These are phyloP conservation scores for Sequoiadendron giganteum DNA, from an alignment of 75 land plant species.

Conservation along the genomic window DNA sequence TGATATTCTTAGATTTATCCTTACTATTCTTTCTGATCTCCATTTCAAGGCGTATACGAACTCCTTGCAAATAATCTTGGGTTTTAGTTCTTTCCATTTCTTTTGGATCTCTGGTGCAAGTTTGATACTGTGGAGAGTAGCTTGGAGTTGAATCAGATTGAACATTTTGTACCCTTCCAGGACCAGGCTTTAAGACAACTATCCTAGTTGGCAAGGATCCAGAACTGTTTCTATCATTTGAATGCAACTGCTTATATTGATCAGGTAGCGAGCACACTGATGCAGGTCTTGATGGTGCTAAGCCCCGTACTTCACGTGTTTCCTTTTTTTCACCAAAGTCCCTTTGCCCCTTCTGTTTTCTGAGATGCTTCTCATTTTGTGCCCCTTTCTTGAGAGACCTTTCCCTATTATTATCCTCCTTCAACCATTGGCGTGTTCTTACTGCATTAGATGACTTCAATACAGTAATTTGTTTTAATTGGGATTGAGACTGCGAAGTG, in stretches of 20 bases:
- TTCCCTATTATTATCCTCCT: constrained; percentile 7
- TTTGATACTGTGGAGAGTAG: constrained; percentile 23
- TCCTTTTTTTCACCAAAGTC: constrained; percentile 6
- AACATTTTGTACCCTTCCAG: constrained; percentile 33
- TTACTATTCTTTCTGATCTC: constrained; percentile 4
- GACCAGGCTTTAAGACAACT: constrained; percentile 82
- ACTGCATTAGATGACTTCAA: constrained; percentile 56
- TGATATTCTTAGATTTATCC: neutral
- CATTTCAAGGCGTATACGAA: constrained; percentile 12
- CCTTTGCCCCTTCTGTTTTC: constrained; percentile 11
- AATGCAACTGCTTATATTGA: neutral
- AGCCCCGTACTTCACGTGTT: neutral
- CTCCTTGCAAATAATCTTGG: constrained; percentile 13
- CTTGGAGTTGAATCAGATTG: constrained; percentile 28
- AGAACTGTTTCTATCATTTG: neutral
- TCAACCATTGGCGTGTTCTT: constrained; percentile 17
- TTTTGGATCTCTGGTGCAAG: neutral
- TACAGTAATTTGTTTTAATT: constrained; percentile 57
- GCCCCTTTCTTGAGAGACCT: constrained; percentile 13
- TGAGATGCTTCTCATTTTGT: constrained; percentile 30
- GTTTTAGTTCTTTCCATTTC: constrained; percentile 16
- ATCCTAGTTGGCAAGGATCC: constrained; percentile 59
- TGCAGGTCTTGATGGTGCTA: neutral
- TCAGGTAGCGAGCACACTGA: neutral
- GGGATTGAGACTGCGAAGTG: constrained; percentile 26